These are phyloP conservation scores for Rubus idaeus DNA, from an alignment of 306 rosid species.

Conservation along the genomic window DNA sequence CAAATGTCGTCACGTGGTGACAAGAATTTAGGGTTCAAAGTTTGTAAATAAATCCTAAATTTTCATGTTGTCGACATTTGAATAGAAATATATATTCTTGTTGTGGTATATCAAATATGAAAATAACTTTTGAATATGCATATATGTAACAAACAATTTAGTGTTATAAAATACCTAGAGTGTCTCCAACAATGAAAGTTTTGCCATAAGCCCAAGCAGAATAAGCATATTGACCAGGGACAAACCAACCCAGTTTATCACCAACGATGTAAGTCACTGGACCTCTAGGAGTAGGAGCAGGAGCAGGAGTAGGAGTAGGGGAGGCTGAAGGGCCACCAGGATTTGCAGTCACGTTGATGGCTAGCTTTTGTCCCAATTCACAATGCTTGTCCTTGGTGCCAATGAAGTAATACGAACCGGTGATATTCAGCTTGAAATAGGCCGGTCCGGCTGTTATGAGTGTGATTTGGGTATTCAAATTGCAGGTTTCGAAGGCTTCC, in stretches of 20 bases:
- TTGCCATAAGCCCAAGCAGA: conserved; percentile 36
- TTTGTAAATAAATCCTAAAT: too few species aligned
- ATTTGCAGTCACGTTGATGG: conserved; percentile 31
- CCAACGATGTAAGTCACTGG: conserved; percentile 44
- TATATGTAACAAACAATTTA: background rate
- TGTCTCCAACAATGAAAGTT: conserved; percentile 50
- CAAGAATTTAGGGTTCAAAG: too few species aligned
- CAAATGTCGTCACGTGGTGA: too few species aligned
- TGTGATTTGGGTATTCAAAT: conserved; percentile 38
- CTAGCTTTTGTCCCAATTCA: conserved; percentile 36
- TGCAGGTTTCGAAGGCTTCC: conserved; percentile 38
- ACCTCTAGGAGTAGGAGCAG: conserved; percentile 19
- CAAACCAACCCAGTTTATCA: conserved; percentile 43
- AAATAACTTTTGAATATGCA: too few species aligned
- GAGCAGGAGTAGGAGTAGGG: conserved; percentile 29
- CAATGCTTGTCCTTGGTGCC: conserved; percentile 42
- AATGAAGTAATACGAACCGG: conserved; percentile 47
- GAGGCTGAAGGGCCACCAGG: conserved; percentile 22
- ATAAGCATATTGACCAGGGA: conserved; percentile 37
- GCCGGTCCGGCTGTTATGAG: conserved; percentile 35
- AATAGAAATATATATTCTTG: too few species aligned
- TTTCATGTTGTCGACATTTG: too few species aligned
- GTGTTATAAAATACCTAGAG: conserved; percentile 28
- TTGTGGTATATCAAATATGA: too few species aligned
- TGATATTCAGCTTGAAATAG: conserved; percentile 35